Percentiles rank a stretch among this genome's conserved stretches.
Conservation (phyloP, 352 stramenopile genomes). For the Saprolegnia parasitica region DNA sequence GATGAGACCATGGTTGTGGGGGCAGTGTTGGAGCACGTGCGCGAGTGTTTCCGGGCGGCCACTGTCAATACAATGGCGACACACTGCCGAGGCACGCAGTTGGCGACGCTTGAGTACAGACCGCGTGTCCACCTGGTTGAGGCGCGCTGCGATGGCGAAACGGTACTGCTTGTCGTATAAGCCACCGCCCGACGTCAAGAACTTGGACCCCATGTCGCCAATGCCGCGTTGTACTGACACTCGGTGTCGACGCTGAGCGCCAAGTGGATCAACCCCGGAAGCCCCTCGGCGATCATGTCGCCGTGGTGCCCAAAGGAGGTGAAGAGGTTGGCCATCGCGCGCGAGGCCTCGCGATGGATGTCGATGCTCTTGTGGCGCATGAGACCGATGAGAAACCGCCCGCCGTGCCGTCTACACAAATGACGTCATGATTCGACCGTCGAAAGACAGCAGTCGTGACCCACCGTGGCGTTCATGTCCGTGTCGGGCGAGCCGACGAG, state of each 20-base stretch:
- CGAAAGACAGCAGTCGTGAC: neutral
- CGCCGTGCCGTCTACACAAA: constrained; percentile 50
- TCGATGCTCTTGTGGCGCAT: constrained; percentile 85
- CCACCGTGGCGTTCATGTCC: constrained; percentile 37
- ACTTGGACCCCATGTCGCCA: constrained; percentile 44
- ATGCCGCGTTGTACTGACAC: constrained; percentile 92
- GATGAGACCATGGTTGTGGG: constrained; percentile 1
- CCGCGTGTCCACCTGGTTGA: constrained; percentile 27
- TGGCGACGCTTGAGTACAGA: constrained; percentile 26
- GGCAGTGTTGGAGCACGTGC: constrained; percentile 25
- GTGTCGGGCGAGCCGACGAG: constrained; percentile 82
- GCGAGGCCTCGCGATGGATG: constrained; percentile 91
- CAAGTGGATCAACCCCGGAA: constrained; percentile 89
- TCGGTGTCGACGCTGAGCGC: constrained; percentile 85
- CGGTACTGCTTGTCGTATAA: constrained; percentile 12
- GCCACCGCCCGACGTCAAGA: neutral
- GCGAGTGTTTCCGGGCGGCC: constrained; percentile 21
- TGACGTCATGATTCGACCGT: neutral
- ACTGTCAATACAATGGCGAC: constrained; percentile 1
- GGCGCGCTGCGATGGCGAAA: constrained; percentile 20
- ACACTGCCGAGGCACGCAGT: neutral
- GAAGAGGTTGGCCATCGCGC: constrained; percentile 92
- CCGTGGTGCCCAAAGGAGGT: constrained; percentile 90
- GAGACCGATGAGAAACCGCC: constrained; percentile 64
- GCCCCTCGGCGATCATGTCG: constrained; percentile 86